Evolutionary conservation across 257 asterid species (phyloP).

Genomic region (Petunia secreta): DNA sequence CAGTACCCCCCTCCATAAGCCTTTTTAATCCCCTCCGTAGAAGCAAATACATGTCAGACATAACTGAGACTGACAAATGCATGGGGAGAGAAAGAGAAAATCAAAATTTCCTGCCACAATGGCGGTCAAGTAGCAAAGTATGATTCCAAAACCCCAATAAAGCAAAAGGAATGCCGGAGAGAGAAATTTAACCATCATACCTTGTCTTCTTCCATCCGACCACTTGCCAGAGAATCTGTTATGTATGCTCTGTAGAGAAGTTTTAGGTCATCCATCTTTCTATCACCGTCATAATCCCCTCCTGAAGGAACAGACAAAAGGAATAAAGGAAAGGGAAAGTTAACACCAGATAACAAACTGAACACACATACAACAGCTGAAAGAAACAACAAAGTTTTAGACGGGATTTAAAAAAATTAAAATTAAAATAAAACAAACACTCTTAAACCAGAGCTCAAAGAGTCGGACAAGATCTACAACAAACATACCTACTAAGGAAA

Average conservation of each 20-base stretch:
- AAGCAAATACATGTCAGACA: constrained; percentile 8
- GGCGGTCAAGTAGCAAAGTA: constrained; percentile 5
- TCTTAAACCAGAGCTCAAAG: constrained; percentile 25
- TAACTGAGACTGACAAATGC: constrained; percentile 7
- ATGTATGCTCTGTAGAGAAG: constrained; percentile 75
- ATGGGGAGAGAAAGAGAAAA: not conserved
- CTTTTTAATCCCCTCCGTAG: not conserved
- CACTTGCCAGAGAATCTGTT: constrained; percentile 74
- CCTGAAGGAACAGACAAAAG: constrained; percentile 47
- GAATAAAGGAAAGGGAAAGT: constrained; percentile 24
- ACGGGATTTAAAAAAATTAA: not conserved
- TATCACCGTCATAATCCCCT: constrained; percentile 80
- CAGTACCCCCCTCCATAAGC: not conserved
- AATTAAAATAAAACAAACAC: constrained; percentile 18
- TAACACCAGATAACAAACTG: constrained; percentile 32
- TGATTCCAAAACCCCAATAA: not conserved
- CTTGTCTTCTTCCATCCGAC: constrained; percentile 88
- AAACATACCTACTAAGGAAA: constrained; percentile 69
- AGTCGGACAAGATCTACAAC: constrained; percentile 20
- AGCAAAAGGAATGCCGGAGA: not conserved
- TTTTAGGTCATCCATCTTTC: constrained; percentile 81
- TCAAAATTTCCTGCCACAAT: not conserved
- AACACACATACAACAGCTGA: constrained; percentile 26
- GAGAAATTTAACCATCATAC: constrained; percentile 39
- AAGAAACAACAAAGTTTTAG: constrained; percentile 18